Percentiles rank a stretch among this genome's conserved stretches.
Conservation (phyloP, 2,329 filamentous ascomycete genomes). For the Ceratocystis huliohia region DNA sequence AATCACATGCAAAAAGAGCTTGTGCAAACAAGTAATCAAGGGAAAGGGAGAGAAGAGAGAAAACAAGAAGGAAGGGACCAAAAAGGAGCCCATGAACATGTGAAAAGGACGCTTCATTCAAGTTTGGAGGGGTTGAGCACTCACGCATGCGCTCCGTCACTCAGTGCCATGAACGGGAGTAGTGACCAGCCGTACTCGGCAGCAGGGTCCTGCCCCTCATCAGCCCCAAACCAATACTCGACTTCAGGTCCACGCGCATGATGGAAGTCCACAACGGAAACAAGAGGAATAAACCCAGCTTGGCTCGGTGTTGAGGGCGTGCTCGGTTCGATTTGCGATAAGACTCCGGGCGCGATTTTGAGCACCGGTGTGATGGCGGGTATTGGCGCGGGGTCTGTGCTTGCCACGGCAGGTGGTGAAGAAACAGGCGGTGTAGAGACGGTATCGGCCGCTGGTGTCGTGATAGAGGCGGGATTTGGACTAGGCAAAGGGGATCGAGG, state of each 20-base stretch:
- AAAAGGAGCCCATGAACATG: neutral
- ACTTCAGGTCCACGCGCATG: conserved; percentile 84
- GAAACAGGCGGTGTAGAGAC: neutral
- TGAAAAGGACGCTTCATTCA: neutral
- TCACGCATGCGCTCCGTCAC: conserved; percentile 87
- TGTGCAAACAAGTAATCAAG: neutral
- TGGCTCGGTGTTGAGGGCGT: conserved; percentile 24
- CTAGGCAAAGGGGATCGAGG: neutral
- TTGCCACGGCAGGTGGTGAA: neutral
- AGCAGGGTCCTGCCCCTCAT: conserved; percentile 65
- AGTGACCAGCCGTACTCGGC: conserved; percentile 78
- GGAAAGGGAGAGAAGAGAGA: conserved; percentile 4
- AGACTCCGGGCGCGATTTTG: conserved; percentile 11
- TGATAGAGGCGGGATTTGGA: conserved; percentile 1
- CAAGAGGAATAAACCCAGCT: conserved; percentile 50
- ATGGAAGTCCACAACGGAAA: conserved; percentile 73
- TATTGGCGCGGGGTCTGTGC: neutral
- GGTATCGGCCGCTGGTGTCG: neutral
- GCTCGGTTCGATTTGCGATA: conserved; percentile 19
- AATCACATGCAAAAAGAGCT: conserved; percentile 6
- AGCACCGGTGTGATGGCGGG: conserved; percentile 5
- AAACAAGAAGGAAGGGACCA: neutral
- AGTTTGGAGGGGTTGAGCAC: conserved; percentile 27
- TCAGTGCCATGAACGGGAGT: conserved; percentile 91
- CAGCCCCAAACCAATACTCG: conserved; percentile 73